Evolutionary conservation across 2,329 filamentous ascomycete genomes (phyloP).

Genomic region (Beauveria brongniartii): DNA sequence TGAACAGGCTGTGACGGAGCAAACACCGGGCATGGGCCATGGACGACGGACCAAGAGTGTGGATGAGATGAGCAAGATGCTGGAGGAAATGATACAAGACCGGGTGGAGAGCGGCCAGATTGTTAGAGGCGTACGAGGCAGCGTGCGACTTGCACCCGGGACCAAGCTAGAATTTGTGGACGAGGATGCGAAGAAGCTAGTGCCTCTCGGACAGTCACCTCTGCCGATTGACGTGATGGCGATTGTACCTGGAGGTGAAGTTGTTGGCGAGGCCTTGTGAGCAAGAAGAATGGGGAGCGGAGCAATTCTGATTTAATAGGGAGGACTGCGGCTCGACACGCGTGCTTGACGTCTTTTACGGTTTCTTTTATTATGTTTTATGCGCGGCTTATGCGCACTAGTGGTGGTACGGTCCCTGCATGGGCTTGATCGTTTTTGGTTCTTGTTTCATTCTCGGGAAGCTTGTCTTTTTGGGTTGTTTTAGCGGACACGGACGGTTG

Average conservation of each 20-base stretch:
- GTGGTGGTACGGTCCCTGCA: background rate
- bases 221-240: slow-evolving; percentile 17
- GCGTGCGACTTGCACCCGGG: slow-evolving; percentile 49
- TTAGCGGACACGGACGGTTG: slow-evolving; percentile 8
- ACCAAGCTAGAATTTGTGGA: slow-evolving; percentile 30
- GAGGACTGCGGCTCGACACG: background rate
- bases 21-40: slow-evolving; percentile 21
- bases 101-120: slow-evolving; percentile 70
- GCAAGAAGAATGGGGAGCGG: background rate
- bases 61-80: slow-evolving; percentile 86
- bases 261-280: slow-evolving; percentile 20
- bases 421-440: background rate
- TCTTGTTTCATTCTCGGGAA: background rate
- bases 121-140: slow-evolving; percentile 58
- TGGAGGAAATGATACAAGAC: slow-evolving; percentile 95
- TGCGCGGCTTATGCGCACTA: background rate
- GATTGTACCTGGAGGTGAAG: slow-evolving; percentile 14
- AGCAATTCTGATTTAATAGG: background rate
- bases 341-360: background rate
- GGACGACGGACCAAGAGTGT: slow-evolving; percentile 59
- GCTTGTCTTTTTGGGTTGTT: background rate
- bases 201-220: slow-evolving; percentile 32
- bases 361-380: background rate
- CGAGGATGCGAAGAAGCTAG: slow-evolving; percentile 28
- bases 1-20: slow-evolving; percentile 13